Evolutionary conservation across 768 basidiomycete genomes (phyloP).

Genomic region (Trametes meyenii): DNA sequence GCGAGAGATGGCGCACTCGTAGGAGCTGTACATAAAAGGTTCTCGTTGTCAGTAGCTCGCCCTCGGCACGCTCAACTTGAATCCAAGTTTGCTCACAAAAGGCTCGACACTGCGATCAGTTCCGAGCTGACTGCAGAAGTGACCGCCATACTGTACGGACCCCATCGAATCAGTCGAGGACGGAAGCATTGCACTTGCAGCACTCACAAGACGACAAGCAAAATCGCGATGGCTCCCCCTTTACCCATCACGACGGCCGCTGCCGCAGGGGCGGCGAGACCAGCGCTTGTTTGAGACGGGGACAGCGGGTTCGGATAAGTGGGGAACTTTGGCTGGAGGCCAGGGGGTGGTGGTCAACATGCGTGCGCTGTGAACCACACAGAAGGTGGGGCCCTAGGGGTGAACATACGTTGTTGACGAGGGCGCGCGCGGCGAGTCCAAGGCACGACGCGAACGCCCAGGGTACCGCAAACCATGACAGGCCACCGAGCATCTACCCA

Average conservation of each 20-base stretch:
- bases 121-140: constrained; percentile 41
- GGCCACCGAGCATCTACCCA: constrained; percentile 53
- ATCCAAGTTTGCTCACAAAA: constrained; percentile 44
- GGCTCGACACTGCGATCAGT: constrained; percentile 39
- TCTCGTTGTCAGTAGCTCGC: background rate
- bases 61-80: too few relatives aligned
- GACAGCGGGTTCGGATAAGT: constrained; percentile 43
- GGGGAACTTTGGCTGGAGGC: constrained; percentile 49
- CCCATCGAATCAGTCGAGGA: too few relatives aligned
- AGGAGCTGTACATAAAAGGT: constrained; percentile 38
- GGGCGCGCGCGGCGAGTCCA: constrained; percentile 40
- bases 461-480: constrained; percentile 55
- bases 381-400: constrained; percentile 16
- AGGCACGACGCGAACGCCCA: constrained; percentile 47
- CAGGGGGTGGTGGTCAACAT: background rate
- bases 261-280: constrained; percentile 41
- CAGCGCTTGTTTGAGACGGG: constrained; percentile 42
- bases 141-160: constrained; percentile 42
- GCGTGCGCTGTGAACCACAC: background rate
- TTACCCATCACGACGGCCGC: constrained; percentile 40
- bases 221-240: constrained; percentile 40
- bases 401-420: constrained; percentile 31
- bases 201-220: constrained; percentile 37
- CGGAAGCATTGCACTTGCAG: too few relatives aligned
- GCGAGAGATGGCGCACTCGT: constrained; percentile 41